Percentiles rank a stretch among this genome's conserved stretches.
Conservation (phyloP, 495 filamentous ascomycete genomes). For the Tetracladium setigerum region DNA sequence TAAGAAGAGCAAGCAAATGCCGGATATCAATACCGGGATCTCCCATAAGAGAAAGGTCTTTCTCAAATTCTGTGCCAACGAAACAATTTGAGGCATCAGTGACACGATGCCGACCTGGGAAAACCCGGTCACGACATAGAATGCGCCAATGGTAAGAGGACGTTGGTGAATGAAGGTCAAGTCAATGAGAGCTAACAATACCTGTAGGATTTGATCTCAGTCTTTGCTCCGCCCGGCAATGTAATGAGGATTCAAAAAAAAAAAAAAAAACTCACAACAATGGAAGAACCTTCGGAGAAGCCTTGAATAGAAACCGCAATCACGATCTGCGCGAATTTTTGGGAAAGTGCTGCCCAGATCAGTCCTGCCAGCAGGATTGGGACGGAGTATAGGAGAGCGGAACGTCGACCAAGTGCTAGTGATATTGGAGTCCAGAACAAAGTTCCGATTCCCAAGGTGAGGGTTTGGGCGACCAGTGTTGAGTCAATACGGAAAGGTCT, state of each 20-base stretch:
- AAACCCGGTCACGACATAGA: background rate
- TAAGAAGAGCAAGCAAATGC: conserved; percentile 4
- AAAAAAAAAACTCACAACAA: conserved; percentile 11
- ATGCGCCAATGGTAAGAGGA: background rate
- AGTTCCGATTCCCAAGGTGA: conserved; percentile 33
- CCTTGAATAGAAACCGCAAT: conserved; percentile 5
- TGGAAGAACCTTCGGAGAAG: conserved; percentile 1
- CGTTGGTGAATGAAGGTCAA: conserved; percentile 8
- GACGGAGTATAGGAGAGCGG: conserved; percentile 27
- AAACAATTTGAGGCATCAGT: background rate
- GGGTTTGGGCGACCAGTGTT: conserved; percentile 12
- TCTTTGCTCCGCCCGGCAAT: background rate
- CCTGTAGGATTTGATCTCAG: background rate
- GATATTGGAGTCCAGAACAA: conserved; percentile 35
- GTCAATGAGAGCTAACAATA: conserved; percentile 4
- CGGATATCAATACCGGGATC: background rate
- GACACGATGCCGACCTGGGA: background rate
- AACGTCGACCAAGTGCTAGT: conserved; percentile 30
- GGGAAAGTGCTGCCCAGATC: background rate
- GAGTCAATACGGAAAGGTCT: background rate
- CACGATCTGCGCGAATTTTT: conserved; percentile 3
- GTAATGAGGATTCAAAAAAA: no score
- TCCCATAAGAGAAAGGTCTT: conserved; percentile 1
- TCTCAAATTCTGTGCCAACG: background rate
- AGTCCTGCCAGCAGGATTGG: conserved; percentile 22